A percentile compares a stretch with the other conserved stretches of the same genome.
These are phyloP conservation scores for Agrostemma githago DNA, from an alignment of 148 eudicot genomes.

Conservation along the genomic window DNA sequence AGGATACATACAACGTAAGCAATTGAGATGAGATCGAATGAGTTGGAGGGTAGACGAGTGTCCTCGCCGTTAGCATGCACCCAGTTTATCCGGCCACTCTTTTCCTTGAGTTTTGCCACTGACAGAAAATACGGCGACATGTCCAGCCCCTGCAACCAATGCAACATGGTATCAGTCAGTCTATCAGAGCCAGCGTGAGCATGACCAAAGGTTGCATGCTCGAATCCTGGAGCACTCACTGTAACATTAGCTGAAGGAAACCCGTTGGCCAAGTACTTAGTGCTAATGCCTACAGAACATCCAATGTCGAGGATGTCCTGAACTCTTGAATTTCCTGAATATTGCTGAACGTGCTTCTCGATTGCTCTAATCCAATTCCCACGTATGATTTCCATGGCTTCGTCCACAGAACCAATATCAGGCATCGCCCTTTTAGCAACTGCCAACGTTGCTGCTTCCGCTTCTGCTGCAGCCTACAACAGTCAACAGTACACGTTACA, in stretches of 20 bases:
- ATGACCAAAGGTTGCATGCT: too few relatives aligned
- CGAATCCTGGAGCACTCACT: slow-evolving; percentile 41
- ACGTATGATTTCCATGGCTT: slow-evolving; percentile 82
- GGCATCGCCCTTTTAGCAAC: slow-evolving; percentile 78
- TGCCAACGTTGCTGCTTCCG: slow-evolving; percentile 91
- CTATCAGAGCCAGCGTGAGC: too few relatives aligned
- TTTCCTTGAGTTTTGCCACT: slow-evolving; percentile 87
- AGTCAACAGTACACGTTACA: background rate
- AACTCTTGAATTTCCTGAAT: slow-evolving; percentile 43
- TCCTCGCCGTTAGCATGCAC: slow-evolving; percentile 93
- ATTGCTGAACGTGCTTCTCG: slow-evolving; percentile 62
- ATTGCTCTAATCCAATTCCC: slow-evolving; percentile 89
- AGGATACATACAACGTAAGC: slow-evolving; percentile 68
- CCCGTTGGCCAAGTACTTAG: slow-evolving; percentile 65
- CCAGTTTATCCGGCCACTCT: slow-evolving; percentile 60
- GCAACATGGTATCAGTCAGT: background rate
- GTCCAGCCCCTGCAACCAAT: slow-evolving; percentile 68
- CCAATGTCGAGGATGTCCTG: slow-evolving; percentile 78
- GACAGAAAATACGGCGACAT: slow-evolving; percentile 93
- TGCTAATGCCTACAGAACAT: slow-evolving; percentile 91
- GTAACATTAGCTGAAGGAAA: slow-evolving; percentile 73
- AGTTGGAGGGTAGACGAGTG: slow-evolving; percentile 68
- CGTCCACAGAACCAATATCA: slow-evolving; percentile 70
- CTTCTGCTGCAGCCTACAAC: slow-evolving; percentile 99
- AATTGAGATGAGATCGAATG: slow-evolving; percentile 86